Evolutionary conservation across 306 rosid species (phyloP).

Genomic region (Geum urbanum): DNA sequence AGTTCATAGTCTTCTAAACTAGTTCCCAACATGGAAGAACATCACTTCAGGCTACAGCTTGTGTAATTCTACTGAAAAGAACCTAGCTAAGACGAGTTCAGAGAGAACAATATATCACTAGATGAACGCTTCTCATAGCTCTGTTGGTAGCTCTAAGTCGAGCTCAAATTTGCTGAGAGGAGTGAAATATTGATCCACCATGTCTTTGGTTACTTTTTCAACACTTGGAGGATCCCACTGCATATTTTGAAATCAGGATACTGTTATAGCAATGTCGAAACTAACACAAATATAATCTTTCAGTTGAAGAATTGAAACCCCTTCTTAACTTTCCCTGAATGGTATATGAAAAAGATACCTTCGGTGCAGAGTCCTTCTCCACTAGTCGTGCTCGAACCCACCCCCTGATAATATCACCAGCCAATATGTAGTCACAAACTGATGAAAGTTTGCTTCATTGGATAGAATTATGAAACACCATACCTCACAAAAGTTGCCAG

Average conservation of each 20-base stretch:
- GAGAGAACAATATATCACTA: neutral
- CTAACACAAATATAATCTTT: neutral
- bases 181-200: slow-evolving; percentile 77
- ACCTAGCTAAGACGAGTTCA: neutral
- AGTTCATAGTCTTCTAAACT: neutral
- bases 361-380: slow-evolving; percentile 73
- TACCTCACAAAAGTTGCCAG: slow-evolving; percentile 87
- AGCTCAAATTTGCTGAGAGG: slow-evolving; percentile 60
- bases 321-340: neutral
- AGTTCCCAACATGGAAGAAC: neutral
- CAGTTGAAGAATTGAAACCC: neutral
- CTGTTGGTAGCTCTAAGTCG: slow-evolving; percentile 66
- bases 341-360: slow-evolving; percentile 48
- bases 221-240: slow-evolving; percentile 98
- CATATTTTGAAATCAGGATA: slow-evolving; percentile 16
- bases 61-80: neutral
- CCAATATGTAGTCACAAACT: slow-evolving; percentile 7
- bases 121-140: slow-evolving; percentile 52
- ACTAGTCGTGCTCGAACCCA: slow-evolving; percentile 84
- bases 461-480: neutral
- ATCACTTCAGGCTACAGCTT: neutral
- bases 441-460: neutral
- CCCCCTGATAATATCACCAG: slow-evolving; percentile 35
- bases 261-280: neutral
- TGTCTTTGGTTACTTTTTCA: slow-evolving; percentile 66